These are phyloP conservation scores for Blumeria graminis DNA, from an alignment of 2,329 filamentous ascomycete species.

Conservation along the genomic window DNA sequence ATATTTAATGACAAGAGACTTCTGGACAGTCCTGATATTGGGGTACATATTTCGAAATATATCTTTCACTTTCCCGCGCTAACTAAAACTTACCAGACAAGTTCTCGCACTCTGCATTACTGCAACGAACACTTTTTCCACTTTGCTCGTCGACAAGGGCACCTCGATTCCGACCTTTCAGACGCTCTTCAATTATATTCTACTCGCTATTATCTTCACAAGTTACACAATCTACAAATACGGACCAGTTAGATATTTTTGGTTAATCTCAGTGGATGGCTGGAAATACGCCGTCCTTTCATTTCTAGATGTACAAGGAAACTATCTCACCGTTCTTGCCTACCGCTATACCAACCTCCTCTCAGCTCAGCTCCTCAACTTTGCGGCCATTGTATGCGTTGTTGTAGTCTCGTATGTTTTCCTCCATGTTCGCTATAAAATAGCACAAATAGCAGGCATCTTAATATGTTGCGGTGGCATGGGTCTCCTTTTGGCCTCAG, in stretches of 20 bases:
- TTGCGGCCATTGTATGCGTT: slow-evolving; percentile 92
- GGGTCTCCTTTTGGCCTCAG: slow-evolving; percentile 63
- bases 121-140: slow-evolving; percentile 72
- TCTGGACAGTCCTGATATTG: slow-evolving; percentile 60
- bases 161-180: slow-evolving; percentile 88
- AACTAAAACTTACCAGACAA: slow-evolving; percentile 26
- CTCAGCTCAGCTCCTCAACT: slow-evolving; percentile 75
- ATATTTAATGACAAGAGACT: slow-evolving; percentile 65
- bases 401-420: slow-evolving; percentile 63
- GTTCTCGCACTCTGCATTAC: slow-evolving; percentile 75
- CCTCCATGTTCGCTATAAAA: slow-evolving; percentile 72
- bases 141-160: slow-evolving; percentile 38
- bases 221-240: slow-evolving; percentile 56
- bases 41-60: slow-evolving; percentile 23
- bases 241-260: slow-evolving; percentile 45
- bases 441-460: slow-evolving; percentile 67
- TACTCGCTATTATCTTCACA: slow-evolving; percentile 65
- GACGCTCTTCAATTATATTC: slow-evolving; percentile 79
- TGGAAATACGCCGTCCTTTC: slow-evolving; percentile 89
- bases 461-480: slow-evolving; percentile 75
- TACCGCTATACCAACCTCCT: slow-evolving; percentile 32
- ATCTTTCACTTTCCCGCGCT: neutral
- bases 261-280: slow-evolving; percentile 42
- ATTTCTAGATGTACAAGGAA: slow-evolving; percentile 86
- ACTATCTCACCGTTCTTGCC: slow-evolving; percentile 91